phyloP scores from a whole-genome alignment of 2,329 filamentous ascomycete species.

The Coniochaeta prunicola region DNA sequence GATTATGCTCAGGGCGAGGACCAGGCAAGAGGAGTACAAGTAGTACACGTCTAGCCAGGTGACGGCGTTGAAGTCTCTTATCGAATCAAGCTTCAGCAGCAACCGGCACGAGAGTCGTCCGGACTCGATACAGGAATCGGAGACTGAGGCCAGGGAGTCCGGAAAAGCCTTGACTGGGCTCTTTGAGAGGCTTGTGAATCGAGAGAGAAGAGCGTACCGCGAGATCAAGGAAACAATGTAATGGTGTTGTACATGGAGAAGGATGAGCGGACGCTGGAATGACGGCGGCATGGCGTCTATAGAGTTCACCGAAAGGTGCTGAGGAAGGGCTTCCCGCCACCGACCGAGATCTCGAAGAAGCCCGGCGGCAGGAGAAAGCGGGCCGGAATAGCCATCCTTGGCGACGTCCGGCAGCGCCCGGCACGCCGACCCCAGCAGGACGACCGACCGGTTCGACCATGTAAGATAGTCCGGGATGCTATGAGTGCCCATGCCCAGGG shows the following conservation, averaged over 20 bases:
- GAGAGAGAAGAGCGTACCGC: slow-evolving; percentile 27
- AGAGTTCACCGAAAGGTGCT: slow-evolving; percentile 25
- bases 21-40: slow-evolving; percentile 25
- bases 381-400: slow-evolving; percentile 28
- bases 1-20: slow-evolving; percentile 29
- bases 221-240: slow-evolving; percentile 30
- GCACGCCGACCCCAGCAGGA: slow-evolving; percentile 27
- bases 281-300: slow-evolving; percentile 21
- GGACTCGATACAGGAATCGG: slow-evolving; percentile 27
- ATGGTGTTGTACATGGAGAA: slow-evolving; percentile 30
- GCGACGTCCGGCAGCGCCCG: slow-evolving; percentile 23
- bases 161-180: slow-evolving; percentile 18
- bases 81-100: slow-evolving; percentile 25
- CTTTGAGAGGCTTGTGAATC: slow-evolving; percentile 17
- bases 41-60: slow-evolving; percentile 34
- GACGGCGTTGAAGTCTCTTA: slow-evolving; percentile 28
- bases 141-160: slow-evolving; percentile 20
- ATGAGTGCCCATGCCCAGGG: slow-evolving; percentile 22
- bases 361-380: slow-evolving; percentile 26
- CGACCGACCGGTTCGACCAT: slow-evolving; percentile 26
- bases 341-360: slow-evolving; percentile 28
- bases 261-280: slow-evolving; percentile 26
- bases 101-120: slow-evolving; percentile 24
- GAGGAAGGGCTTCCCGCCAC: slow-evolving; percentile 29
- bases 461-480: slow-evolving; percentile 25